Evolutionary conservation across 2,329 filamentous ascomycete species (phyloP), one percentile per base, ranked within the genome.

Genomic region (Pseudocercospora eumusae): DNA sequence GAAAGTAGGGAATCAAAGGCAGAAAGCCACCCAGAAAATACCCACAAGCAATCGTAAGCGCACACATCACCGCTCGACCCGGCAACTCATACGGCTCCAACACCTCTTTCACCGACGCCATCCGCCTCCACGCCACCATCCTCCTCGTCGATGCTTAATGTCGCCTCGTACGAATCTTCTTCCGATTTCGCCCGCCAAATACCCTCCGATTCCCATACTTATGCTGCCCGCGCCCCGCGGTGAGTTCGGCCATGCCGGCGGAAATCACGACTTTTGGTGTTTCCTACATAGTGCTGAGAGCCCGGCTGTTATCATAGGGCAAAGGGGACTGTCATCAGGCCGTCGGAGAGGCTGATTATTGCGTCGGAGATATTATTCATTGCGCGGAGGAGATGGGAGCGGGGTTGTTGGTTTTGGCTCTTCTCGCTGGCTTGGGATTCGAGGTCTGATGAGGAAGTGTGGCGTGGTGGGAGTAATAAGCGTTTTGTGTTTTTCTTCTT

Each of bases 301-400:
- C 10, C 90, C 90, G 0, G 90, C 89, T 0, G 88, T 92, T 42
- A n/a, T n/a, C n/a, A n/a, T n/a, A 93, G 80, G 15, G 90, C 90
- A 68, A 93, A 93, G 0, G 90, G 90, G 0, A 93, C 90, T 0
- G 90, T 93, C 68, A 93, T 93, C 68, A 93, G 81, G n/a, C 90
- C 90, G 71, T 93, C 90, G 0, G 89, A 88, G 68, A 92, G 86
- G 59, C 90, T 90, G 68, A 92, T 88, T 63, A 90, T 91, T 64
- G 87, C 81, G 74, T 91, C 87, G 6, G 81, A 80, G 81, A 80
- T 44, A 83, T 69, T 57, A 74, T 67, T 23, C 66, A n/a, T n/a
- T n/a, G 66, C 6, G 40, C 60, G 45, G 45, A 4, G 28, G 31
- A 21, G 31, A 18, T 40, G 57, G 13, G 60, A 54, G 6, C 7